phyloP scores from a whole-genome alignment of 1,139 yeast species.

The Scheffersomyces quercinus region DNA sequence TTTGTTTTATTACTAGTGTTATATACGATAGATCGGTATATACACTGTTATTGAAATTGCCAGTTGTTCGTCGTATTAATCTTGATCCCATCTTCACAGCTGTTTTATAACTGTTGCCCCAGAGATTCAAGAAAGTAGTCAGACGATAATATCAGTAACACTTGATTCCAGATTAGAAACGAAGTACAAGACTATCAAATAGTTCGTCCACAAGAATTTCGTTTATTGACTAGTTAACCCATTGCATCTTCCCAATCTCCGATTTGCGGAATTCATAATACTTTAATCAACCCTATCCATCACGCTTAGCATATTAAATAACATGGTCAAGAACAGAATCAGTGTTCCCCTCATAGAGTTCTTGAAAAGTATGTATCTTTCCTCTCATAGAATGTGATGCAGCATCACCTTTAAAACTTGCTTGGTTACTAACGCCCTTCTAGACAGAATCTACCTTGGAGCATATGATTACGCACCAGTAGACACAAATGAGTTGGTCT shows the following conservation, averaged over 20 bases:
- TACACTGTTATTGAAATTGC: too few species aligned
- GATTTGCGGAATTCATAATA: too few species aligned
- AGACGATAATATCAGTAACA: too few species aligned
- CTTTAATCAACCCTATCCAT: not conserved
- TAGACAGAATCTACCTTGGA: conserved; percentile 85
- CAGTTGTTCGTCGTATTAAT: too few species aligned
- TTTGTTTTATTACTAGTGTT: too few species aligned
- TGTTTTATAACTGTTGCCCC: too few species aligned
- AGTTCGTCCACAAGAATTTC: too few species aligned
- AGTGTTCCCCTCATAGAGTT: conserved; percentile 45
- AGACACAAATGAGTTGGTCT: conserved; percentile 74
- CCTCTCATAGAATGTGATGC: not conserved
- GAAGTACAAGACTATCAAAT: not conserved
- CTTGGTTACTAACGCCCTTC: conserved; percentile 21
- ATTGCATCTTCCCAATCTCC: too few species aligned
- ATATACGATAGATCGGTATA: too few species aligned
- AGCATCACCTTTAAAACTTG: not conserved
- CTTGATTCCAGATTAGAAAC: not conserved
- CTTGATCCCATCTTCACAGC: too few species aligned
- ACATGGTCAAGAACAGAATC: conserved; percentile 22
- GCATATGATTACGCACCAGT: conserved; percentile 81
- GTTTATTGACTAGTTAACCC: too few species aligned
- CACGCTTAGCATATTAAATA: not conserved
- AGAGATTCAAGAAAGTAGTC: too few species aligned
- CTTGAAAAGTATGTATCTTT: conserved; percentile 39